These are phyloP conservation scores for Rhodotorula glutinis DNA, from an alignment of 1,284 basidiomycete genomes.

Conservation along the genomic window DNA sequence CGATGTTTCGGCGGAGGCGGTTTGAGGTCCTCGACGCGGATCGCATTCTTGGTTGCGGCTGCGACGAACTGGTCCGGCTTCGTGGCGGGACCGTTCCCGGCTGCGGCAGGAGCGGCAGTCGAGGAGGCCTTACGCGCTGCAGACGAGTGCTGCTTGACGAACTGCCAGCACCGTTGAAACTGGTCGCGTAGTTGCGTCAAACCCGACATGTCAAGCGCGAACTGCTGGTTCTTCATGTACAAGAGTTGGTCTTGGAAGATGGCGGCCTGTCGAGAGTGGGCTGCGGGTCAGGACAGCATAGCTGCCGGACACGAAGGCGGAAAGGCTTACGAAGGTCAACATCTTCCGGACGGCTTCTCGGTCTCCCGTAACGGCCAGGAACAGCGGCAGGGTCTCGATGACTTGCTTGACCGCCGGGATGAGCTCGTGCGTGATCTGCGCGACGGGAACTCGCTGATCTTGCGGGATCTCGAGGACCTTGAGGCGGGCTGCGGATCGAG, in stretches of 20 bases:
- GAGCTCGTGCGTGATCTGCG: conserved; percentile 29
- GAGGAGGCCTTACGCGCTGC: neutral
- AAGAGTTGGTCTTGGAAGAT: conserved; percentile 35
- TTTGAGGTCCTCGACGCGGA: conserved; percentile 40
- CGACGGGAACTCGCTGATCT: conserved; percentile 24
- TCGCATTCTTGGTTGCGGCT: conserved; percentile 34
- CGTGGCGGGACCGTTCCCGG: neutral
- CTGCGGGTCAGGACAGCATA: neutral
- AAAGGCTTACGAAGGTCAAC: conserved; percentile 36
- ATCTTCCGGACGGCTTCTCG: conserved; percentile 25
- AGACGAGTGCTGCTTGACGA: conserved; percentile 25
- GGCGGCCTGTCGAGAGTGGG: conserved; percentile 8
- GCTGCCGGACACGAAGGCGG: neutral
- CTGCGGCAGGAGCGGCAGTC: neutral
- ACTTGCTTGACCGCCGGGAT: conserved; percentile 38
- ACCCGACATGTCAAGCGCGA: conserved; percentile 37
- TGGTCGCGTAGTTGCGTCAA: conserved; percentile 37
- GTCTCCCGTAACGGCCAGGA: conserved; percentile 38
- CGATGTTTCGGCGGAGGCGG: conserved; percentile 41
- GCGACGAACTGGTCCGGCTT: conserved; percentile 29
- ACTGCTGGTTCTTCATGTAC: conserved; percentile 23
- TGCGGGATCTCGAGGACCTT: conserved; percentile 33
- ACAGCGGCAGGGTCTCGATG: conserved; percentile 40
- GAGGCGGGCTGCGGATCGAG: conserved; percentile 14
- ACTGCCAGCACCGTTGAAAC: conserved; percentile 39